Percentiles rank a stretch among this genome's conserved stretches.
Evolutionary conservation across 768 basidiomycete species (phyloP).

Genomic region (Pholiota molesta): DNA sequence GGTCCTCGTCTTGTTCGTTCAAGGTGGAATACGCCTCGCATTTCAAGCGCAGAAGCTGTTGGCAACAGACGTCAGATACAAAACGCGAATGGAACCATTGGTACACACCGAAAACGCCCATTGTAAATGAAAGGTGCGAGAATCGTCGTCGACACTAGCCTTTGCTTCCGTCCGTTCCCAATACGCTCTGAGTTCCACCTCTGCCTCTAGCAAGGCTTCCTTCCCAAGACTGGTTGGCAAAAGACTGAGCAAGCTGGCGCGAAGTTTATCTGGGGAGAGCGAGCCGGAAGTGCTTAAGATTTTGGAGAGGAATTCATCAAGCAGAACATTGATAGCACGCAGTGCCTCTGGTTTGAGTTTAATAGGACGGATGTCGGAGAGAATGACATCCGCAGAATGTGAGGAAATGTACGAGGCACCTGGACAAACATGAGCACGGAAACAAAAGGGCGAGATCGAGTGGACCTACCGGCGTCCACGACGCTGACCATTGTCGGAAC

Average conservation of each 20-base stretch:
- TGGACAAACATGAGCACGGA: slow-evolving; percentile 23
- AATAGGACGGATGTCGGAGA: slow-evolving; percentile 92
- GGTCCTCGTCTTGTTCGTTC: slow-evolving; percentile 80
- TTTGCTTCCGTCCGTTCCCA: slow-evolving; percentile 68
- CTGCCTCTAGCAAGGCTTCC: slow-evolving; percentile 90
- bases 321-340: slow-evolving; percentile 72
- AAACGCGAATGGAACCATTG: slow-evolving; percentile 10
- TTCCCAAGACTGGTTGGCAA: slow-evolving; percentile 85
- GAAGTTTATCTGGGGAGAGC: slow-evolving; percentile 73
- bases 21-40: slow-evolving; percentile 89
- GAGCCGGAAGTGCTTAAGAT: slow-evolving; percentile 70
- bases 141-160: slow-evolving; percentile 48
- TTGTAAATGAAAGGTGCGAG: slow-evolving; percentile 65
- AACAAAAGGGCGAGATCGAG: slow-evolving; percentile 9
- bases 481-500: slow-evolving; percentile 47
- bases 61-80: slow-evolving; percentile 14
- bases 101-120: slow-evolving; percentile 72
- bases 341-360: slow-evolving; percentile 82
- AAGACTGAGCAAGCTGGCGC: slow-evolving; percentile 69
- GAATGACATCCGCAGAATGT: slow-evolving; percentile 86
- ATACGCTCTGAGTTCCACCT: slow-evolving; percentile 89
- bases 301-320: slow-evolving; percentile 83
- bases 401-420: slow-evolving; percentile 80
- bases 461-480: slow-evolving; percentile 43
- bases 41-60: slow-evolving; percentile 77